Percentiles rank a stretch among this genome's conserved stretches.
Conservation (phyloP, 768 basidiomycete species). For the Tulasnella sp. region DNA sequence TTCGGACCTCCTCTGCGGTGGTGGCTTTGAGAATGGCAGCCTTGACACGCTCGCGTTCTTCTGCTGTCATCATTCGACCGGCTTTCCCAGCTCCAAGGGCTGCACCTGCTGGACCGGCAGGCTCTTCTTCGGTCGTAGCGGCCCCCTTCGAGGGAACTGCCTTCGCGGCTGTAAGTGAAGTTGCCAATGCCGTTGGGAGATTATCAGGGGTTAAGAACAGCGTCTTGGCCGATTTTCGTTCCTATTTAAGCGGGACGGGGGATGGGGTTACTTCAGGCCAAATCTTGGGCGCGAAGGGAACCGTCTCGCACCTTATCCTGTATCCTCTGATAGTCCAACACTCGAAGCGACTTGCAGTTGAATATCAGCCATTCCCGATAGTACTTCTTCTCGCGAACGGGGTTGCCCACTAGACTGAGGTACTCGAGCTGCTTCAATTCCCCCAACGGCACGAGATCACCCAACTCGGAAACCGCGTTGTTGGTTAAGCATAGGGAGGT, state of each 20-base stretch:
- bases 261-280: not conserved
- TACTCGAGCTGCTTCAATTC: constrained; percentile 51
- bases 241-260: constrained; percentile 42
- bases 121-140: constrained; percentile 53
- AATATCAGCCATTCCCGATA: constrained; percentile 95
- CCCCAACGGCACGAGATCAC: constrained; percentile 51
- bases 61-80: constrained; percentile 82
- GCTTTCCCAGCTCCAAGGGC: constrained; percentile 45
- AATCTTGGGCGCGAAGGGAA: not conserved
- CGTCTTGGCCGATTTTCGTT: constrained; percentile 63
- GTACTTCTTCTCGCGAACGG: constrained; percentile 86
- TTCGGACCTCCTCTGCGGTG: constrained; percentile 81
- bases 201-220: constrained; percentile 77
- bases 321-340: constrained; percentile 91
- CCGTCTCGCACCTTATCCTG: constrained; percentile 66
- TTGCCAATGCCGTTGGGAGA: constrained; percentile 70
- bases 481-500: constrained; percentile 75
- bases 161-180: constrained; percentile 60
- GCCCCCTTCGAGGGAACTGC: constrained; percentile 45
- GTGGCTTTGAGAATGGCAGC: constrained; percentile 85
- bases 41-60: constrained; percentile 81
- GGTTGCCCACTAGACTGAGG: constrained; percentile 70
- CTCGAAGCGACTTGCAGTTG: constrained; percentile 78
- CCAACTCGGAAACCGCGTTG: constrained; percentile 70
- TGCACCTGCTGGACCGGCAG: constrained; percentile 35